phyloP scores from a whole-genome alignment of 495 filamentous ascomycete species.

The Clohesyomyces aquaticus region DNA sequence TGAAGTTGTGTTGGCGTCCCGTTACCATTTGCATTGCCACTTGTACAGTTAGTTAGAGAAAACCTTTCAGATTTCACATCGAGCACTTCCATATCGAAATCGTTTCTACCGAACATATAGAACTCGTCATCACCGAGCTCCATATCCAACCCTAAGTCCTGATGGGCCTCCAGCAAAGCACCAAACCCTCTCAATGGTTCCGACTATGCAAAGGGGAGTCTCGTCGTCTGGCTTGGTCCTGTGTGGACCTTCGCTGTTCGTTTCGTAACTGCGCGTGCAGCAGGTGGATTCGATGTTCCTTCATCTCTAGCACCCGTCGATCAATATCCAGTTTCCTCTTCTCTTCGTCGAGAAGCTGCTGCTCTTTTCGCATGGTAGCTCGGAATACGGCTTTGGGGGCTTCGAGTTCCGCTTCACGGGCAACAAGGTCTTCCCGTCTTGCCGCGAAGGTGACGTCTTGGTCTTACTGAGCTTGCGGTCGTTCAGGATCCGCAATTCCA shows the following conservation, averaged over 20 bases:
- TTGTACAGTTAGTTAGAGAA: background rate
- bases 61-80: background rate
- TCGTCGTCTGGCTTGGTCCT: background rate
- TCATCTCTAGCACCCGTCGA: background rate
- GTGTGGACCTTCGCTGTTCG: background rate
- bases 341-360: background rate
- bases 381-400: background rate
- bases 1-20: background rate
- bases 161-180: background rate
- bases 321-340: background rate
- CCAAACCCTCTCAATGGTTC: background rate
- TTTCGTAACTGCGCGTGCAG: background rate
- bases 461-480: background rate
- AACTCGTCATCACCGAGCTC: background rate
- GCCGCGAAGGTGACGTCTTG: background rate
- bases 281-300: background rate
- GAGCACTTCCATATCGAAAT: background rate
- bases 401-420: constrained; percentile 4
- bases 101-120: background rate
- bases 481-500: background rate
- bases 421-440: constrained; percentile 1
- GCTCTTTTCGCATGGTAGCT: background rate
- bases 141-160: background rate
- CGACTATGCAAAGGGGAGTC: background rate
- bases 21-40: background rate